Percentiles rank a stretch among this genome's conserved stretches.
Conservation (phyloP, 2,329 filamentous ascomycete species). For the Colletotrichum echinochloae region DNA sequence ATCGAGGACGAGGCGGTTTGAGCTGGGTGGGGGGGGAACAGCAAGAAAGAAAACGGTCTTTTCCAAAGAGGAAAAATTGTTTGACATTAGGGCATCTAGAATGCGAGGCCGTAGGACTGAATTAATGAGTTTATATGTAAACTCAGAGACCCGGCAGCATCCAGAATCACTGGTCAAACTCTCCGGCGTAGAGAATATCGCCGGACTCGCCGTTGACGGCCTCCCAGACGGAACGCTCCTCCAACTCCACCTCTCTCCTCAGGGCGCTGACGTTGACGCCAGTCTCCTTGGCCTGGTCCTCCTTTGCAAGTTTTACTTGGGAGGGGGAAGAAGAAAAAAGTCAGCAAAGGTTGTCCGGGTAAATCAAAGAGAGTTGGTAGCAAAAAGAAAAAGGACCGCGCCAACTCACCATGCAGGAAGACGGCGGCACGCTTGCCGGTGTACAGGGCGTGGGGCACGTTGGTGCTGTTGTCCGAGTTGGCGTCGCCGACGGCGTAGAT, state of each 20-base stretch:
- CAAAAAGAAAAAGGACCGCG: neutral
- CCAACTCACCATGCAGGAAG: constrained; percentile 64
- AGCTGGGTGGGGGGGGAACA: neutral
- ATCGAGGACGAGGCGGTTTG: constrained; percentile 54
- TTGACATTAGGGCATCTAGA: neutral
- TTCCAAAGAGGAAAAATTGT: neutral
- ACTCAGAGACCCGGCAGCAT: neutral
- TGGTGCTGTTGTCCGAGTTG: constrained; percentile 70
- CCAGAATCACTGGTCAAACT: constrained; percentile 46
- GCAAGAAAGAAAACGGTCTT: too few relatives aligned
- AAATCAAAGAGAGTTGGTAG: too few relatives aligned
- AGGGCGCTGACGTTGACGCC: constrained; percentile 44
- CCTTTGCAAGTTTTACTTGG: constrained; percentile 56
- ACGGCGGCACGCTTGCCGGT: constrained; percentile 70
- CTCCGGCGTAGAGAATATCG: constrained; percentile 60
- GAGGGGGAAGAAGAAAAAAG: neutral
- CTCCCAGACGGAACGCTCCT: constrained; percentile 59
- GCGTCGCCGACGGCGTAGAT: constrained; percentile 71
- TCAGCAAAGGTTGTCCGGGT: neutral
- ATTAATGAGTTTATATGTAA: neutral
- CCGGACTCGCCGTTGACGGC: constrained; percentile 56
- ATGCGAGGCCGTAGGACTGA: neutral
- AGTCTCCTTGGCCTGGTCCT: constrained; percentile 50
- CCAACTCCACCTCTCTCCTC: constrained; percentile 48
- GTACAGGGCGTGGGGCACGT: constrained; percentile 71